Evolutionary conservation across 2,329 filamentous ascomycete genomes (phyloP).

Genomic region (Chrysoporthe deuterocubensis): DNA sequence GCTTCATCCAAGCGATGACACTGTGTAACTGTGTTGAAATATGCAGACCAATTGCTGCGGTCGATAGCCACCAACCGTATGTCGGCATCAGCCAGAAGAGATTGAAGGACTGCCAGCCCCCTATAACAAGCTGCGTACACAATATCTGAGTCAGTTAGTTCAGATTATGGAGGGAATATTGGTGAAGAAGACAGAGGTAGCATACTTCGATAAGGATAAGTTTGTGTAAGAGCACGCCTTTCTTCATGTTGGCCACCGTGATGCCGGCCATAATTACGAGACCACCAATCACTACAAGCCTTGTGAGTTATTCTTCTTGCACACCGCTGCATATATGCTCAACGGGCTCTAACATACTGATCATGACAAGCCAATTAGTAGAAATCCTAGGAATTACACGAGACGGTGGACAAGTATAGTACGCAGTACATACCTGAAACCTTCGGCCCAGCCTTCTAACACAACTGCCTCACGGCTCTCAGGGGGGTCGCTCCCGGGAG

Average conservation of each 20-base stretch:
- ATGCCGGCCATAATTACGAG: slow-evolving; percentile 53
- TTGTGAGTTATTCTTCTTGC: background rate
- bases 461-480: slow-evolving; percentile 12
- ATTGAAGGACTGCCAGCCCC: slow-evolving; percentile 38
- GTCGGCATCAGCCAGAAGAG: slow-evolving; percentile 40
- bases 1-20: slow-evolving; percentile 70
- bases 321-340: background rate
- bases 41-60: slow-evolving; percentile 63
- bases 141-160: slow-evolving; percentile 28
- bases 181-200: slow-evolving; percentile 54
- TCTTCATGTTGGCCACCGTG: slow-evolving; percentile 54
- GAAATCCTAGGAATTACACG: background rate
- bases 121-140: slow-evolving; percentile 24
- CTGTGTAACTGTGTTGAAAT: slow-evolving; percentile 69
- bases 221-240: slow-evolving; percentile 51
- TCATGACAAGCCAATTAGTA: background rate
- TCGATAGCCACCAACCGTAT: slow-evolving; percentile 67
- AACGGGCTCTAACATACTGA: slow-evolving; percentile 15
- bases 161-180: slow-evolving; percentile 50
- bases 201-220: slow-evolving; percentile 53
- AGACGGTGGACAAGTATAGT: background rate
- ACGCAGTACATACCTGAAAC: slow-evolving; percentile 23
- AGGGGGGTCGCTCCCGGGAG: slow-evolving; percentile 13
- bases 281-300: slow-evolving; percentile 46
- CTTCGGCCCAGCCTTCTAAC: slow-evolving; percentile 27